Conservation (phyloP, 495 filamentous ascomycete species). For the Trichoderma virens region DNA sequence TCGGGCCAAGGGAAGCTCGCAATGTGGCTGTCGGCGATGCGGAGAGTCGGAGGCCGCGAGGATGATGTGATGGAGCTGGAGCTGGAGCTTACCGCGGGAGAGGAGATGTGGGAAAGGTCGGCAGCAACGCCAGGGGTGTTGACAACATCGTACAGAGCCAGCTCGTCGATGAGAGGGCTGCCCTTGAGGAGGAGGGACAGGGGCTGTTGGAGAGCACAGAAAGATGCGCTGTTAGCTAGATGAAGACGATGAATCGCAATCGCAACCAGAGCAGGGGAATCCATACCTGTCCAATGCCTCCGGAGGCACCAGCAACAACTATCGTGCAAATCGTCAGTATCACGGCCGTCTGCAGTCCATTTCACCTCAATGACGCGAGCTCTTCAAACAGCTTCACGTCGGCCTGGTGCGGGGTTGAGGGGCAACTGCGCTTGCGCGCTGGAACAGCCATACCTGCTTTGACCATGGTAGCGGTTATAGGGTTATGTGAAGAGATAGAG, state of each 20-base stretch:
- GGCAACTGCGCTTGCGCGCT: neutral
- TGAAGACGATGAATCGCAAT: neutral
- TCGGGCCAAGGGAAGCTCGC: slow-evolving; percentile 11
- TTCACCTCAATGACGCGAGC: neutral
- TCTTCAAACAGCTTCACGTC: neutral
- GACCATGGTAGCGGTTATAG: slow-evolving; percentile 57
- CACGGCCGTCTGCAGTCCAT: neutral
- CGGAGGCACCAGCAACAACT: slow-evolving; percentile 95
- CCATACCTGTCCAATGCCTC: slow-evolving; percentile 94
- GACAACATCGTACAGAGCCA: slow-evolving; percentile 97
- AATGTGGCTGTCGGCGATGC: neutral
- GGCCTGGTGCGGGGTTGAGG: slow-evolving; percentile 3
- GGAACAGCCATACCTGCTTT: slow-evolving; percentile 62
- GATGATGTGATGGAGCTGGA: neutral
- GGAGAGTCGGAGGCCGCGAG: neutral
- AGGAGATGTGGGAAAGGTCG: slow-evolving; percentile 95
- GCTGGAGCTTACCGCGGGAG: slow-evolving; percentile 57
- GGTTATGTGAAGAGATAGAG: neutral
- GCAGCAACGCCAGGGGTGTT: slow-evolving; percentile 94
- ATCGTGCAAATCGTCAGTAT: slow-evolving; percentile 16
- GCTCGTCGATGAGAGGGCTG: slow-evolving; percentile 76
- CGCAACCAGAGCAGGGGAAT: neutral
- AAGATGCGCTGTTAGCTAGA: neutral
- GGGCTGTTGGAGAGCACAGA: slow-evolving; percentile 49
- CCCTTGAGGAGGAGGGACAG: slow-evolving; percentile 92